phyloP scores from a whole-genome alignment of 2,329 filamentous ascomycete genomes.

The Alternaria arbusti region DNA sequence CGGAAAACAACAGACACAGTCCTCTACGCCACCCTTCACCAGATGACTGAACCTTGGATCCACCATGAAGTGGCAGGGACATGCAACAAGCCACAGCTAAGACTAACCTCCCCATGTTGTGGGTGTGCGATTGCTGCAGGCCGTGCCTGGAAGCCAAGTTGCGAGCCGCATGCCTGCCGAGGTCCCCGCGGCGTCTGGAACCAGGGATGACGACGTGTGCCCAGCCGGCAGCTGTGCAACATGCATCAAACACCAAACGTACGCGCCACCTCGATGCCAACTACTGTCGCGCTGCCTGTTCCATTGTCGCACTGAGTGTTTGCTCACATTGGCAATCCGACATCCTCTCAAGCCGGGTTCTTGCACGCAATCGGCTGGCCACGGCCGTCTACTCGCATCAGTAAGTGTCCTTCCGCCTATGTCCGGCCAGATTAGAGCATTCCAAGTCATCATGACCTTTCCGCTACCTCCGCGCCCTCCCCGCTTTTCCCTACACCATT shows the following conservation, averaged over 20 bases:
- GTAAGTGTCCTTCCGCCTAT: conserved; percentile 27
- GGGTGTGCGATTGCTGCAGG: conserved; percentile 1
- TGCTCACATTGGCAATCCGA: neutral
- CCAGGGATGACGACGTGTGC: conserved; percentile 13
- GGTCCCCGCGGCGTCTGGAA: conserved; percentile 5
- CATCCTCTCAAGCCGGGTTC: neutral
- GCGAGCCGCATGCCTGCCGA: conserved; percentile 15
- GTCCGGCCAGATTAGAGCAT: conserved; percentile 24
- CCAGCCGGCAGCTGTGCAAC: conserved; percentile 9
- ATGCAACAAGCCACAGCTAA: neutral
- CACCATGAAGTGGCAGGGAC: neutral
- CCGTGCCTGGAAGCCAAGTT: conserved; percentile 11
- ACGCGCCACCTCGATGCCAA: conserved; percentile 10
- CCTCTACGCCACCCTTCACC: neutral
- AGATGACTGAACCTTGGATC: neutral
- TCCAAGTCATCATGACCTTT: conserved; percentile 30
- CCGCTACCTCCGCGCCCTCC: conserved; percentile 30
- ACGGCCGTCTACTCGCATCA: conserved; percentile 12
- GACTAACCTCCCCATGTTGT: neutral
- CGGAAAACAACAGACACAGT: neutral
- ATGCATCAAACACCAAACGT: conserved; percentile 12
- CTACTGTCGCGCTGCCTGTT: neutral
- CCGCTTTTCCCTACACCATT: conserved; percentile 18
- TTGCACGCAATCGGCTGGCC: conserved; percentile 1
- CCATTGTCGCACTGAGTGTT: neutral